These are phyloP conservation scores for Thelephora terrestris DNA, from an alignment of 1,284 basidiomycete species.

Conservation along the genomic window DNA sequence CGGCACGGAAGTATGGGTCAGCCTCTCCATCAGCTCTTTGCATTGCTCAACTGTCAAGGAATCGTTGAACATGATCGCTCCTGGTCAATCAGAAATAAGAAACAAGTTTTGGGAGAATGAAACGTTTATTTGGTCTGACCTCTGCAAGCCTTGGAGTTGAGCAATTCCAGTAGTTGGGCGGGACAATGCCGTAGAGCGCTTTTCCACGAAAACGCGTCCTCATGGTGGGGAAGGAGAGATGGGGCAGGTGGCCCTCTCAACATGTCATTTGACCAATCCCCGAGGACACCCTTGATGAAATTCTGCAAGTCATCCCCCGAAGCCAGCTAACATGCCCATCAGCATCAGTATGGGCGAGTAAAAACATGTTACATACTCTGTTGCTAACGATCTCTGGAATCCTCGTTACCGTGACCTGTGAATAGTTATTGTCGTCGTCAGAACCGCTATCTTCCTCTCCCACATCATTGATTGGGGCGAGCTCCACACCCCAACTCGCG, in stretches of 20 bases:
- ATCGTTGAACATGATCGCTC: constrained; percentile 97
- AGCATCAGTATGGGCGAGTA: too few species aligned
- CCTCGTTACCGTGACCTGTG: constrained; percentile 44
- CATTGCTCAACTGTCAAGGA: constrained; percentile 60
- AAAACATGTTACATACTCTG: constrained; percentile 39
- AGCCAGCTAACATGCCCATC: constrained; percentile 37
- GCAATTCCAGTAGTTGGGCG: constrained; percentile 63
- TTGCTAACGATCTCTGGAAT: constrained; percentile 59
- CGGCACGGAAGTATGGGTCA: constrained; percentile 69
- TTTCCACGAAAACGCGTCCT: constrained; percentile 39
- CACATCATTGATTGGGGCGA: constrained; percentile 30
- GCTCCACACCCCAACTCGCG: constrained; percentile 62
- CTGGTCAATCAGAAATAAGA: constrained; percentile 27
- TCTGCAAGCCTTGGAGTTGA: constrained; percentile 90
- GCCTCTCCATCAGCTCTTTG: constrained; percentile 50
- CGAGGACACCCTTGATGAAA: constrained; percentile 57
- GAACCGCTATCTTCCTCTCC: constrained; percentile 14
- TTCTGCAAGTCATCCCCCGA: constrained; percentile 54
- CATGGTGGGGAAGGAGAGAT: neutral
- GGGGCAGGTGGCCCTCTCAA: neutral
- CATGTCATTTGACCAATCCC: constrained; percentile 20
- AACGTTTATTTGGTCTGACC: constrained; percentile 35
- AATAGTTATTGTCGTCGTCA: constrained; percentile 31
- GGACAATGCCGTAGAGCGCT: constrained; percentile 73
- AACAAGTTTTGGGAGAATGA: constrained; percentile 1